Conservation (phyloP, 768 basidiomycete species). For the Cystobasidiopsis lactophilus region DNA sequence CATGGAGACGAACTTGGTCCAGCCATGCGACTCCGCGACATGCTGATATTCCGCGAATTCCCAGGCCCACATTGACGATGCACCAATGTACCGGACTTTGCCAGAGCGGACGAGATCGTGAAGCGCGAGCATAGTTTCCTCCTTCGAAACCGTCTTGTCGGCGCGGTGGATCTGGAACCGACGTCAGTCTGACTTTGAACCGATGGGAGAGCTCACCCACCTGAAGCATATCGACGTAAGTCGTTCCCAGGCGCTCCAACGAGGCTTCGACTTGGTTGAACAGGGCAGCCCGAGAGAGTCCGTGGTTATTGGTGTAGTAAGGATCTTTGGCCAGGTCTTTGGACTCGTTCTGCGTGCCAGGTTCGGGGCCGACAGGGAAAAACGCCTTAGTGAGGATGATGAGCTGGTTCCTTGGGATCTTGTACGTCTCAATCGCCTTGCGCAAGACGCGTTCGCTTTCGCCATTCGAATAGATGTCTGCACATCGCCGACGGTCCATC, state of each 20-base stretch:
- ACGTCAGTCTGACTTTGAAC: background rate
- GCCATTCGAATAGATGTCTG: constrained; percentile 37
- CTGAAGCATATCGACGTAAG: constrained; percentile 55
- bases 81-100: constrained; percentile 3
- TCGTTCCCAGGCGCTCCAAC: constrained; percentile 46
- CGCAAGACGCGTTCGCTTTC: constrained; percentile 44
- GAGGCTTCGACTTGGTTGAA: constrained; percentile 38
- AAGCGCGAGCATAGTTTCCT: constrained; percentile 27
- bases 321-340: constrained; percentile 6
- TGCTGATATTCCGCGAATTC: constrained; percentile 1
- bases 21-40: constrained; percentile 4
- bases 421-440: constrained; percentile 43
- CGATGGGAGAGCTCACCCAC: constrained; percentile 16
- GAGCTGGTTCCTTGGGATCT: constrained; percentile 47
- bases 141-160: constrained; percentile 37
- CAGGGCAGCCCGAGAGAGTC: constrained; percentile 34
- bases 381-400: constrained; percentile 53
- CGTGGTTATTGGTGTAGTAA: constrained; percentile 36
- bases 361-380: constrained; percentile 1
- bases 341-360: background rate
- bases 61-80: background rate
- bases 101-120: constrained; percentile 28
- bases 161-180: constrained; percentile 24
- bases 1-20: constrained; percentile 16
- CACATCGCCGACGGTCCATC: background rate